Evolutionary conservation across 306 rosid genomes (phyloP).

Genomic region (Acacia confusa): DNA sequence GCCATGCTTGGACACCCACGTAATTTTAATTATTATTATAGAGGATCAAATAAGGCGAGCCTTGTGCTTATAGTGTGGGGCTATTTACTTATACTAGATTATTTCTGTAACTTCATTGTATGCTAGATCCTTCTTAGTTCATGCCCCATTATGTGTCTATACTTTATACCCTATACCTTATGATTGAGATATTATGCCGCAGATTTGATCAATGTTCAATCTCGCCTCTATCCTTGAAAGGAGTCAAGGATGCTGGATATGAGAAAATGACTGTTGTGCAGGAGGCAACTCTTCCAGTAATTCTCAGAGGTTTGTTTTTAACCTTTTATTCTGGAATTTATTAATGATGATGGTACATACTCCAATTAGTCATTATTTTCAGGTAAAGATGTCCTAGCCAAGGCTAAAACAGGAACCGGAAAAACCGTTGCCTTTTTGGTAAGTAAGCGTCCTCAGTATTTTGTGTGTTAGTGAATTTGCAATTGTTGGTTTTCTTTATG

Average conservation of each 20-base stretch:
- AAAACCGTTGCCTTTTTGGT: conserved; percentile 99
- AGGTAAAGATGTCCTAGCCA: conserved; percentile 99
- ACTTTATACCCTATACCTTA: conserved; percentile 21
- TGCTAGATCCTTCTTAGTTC: conserved; percentile 15
- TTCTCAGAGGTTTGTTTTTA: conserved; percentile 70
- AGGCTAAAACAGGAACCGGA: conserved; percentile 97
- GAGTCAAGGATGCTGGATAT: conserved; percentile 87
- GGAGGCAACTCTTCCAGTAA: conserved; percentile 92
- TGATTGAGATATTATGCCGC: conserved; percentile 34
- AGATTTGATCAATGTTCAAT: conserved; percentile 84
- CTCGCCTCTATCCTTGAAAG: conserved; percentile 78
- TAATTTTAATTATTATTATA: conserved; percentile 18
- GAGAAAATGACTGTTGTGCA: conserved; percentile 95
- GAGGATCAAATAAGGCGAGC: conserved; percentile 23
- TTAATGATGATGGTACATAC: conserved; percentile 26
- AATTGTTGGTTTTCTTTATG: conserved; percentile 27
- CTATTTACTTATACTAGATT: neutral
- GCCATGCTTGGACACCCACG: neutral
- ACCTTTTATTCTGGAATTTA: conserved; percentile 11
- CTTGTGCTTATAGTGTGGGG: conserved; percentile 27
- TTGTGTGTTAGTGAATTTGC: conserved; percentile 13
- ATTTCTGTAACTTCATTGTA: neutral
- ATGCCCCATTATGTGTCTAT: neutral
- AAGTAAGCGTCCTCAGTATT: conserved; percentile 30
- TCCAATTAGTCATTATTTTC: conserved; percentile 29